Base-by-base conservation (phyloP, 2,329 filamentous ascomycete genomes). In the Colletotrichum gigasporum region DNA sequence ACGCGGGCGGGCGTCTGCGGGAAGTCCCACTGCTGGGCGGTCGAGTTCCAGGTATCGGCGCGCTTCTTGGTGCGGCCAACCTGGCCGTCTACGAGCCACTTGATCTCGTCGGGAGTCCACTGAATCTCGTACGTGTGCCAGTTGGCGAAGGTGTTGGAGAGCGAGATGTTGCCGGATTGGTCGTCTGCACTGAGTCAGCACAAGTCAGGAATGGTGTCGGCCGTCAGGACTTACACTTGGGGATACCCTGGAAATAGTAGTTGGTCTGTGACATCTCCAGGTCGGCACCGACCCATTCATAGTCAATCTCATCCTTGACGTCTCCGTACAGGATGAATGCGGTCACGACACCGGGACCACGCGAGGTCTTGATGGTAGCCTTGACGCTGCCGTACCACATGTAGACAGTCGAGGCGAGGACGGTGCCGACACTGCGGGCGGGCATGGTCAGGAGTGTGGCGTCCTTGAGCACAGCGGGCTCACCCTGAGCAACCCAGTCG, bases 241-340 rank as follows among this genome's bases (percentile, higher is more conserved):
- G 90, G 68, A 97, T 90, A 74, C 96, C 96, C 81, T 97, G 94
- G 81, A 91, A 97, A 81, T 97, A 99, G 83, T 90, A 99, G 82
- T 99, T 99, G 75, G 94, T 96, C 82, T 99, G 94, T 16, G 91
- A 92, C 67, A 85, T 87, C 47, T 83, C 74, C 67, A 97, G 83
- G 73, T 97, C 92, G 44, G 86, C 86, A 69, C 96, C 96, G 57
- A 99, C 87, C 76, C 91, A 98, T 78, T 99, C 96, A 76, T 93
- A 98, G 81, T 99, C 96, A 72, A 99, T 97, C 79, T 99, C 96
- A 74, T 99, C 96, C 85, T 97, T 97, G 73, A 96, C 91, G 73
- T 98, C 95, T 34, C 92, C 94, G 78, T 97, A 88, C 74, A 98
- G 83, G 76, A 99, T 99, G 76, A 99, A 99, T 28, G 94, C 95